Base-by-base conservation (phyloP, 2,329 filamentous ascomycete species). In the Aspergillus fructus region DNA sequence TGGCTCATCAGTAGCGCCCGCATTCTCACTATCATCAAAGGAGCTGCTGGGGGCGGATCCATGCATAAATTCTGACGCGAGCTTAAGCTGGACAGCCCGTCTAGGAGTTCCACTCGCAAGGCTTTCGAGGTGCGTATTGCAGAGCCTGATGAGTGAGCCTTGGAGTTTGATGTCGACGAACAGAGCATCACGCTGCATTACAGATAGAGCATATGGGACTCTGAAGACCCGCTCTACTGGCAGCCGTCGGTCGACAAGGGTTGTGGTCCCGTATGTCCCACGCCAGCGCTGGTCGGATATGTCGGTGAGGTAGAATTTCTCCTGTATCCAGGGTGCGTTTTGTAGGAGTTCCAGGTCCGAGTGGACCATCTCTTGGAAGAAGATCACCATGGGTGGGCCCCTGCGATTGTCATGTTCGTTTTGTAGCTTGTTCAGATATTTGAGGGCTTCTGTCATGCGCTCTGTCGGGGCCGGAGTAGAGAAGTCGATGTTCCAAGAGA, bases 71-170 rank as follows among this genome's bases (percentile, higher is more conserved):
- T 65, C 59, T 0, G 79, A 76, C 3, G 79, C 76, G 8, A 76
- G 62, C 21, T 71, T 64, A 53, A 86, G 68, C 63, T 86, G 83
- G 0, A 70, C 62, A 0, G 81, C 81, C 0, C 83, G 76, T 17
- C 76, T 68, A 0, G 82, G 81, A 0, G 81, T 81, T 4, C 78
- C 67, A 0, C 77, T 69, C 0, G 76, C 72, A 15, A 86, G 69
- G 2, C 81, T 84, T 65, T 86, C 84, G 3, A 86, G 79, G 64
- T 86, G 84, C 0, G 79, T 80, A 64, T 84, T 84, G 68, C 82
- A 83, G 4, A 85, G 64, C 4, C 83, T 76, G 5, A 85, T 60
- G 0, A 68, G 68, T 49, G 64, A 11, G 5, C 42, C 8, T 42
- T 39, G n/a, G 34, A 56, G 27, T 13, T 59, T 55, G 33, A 83